Evolutionary conservation across 2,329 filamentous ascomycete species (phyloP).

Genomic region (Fusarium pseudograminearum): DNA sequence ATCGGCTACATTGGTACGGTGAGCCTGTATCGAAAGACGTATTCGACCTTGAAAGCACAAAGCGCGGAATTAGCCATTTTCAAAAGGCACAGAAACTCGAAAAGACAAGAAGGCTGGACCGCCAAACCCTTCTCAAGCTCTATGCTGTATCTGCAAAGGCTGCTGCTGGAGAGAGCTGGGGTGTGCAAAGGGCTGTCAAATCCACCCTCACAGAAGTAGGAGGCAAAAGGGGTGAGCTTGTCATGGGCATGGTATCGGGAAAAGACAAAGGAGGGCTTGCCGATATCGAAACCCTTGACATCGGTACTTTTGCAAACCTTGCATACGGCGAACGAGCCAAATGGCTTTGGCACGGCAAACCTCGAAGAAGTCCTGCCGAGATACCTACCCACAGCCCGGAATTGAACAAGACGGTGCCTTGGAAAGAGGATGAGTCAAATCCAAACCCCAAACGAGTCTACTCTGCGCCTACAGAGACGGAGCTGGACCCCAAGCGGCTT

Average conservation of each 20-base stretch:
- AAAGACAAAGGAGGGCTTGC: conserved; percentile 90
- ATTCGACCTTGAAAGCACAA: conserved; percentile 86
- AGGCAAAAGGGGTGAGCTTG: conserved; percentile 92
- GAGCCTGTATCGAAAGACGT: conserved; percentile 90
- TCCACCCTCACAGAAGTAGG: conserved; percentile 94
- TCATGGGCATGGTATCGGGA: conserved; percentile 92
- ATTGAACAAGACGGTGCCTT: conserved; percentile 62
- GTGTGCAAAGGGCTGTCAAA: conserved; percentile 92
- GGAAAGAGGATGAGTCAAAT: conserved; percentile 61
- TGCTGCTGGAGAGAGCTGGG: conserved; percentile 89
- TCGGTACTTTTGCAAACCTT: conserved; percentile 84
- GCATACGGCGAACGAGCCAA: conserved; percentile 86
- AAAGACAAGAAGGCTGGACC: conserved; percentile 82
- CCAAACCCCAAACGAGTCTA: conserved; percentile 64
- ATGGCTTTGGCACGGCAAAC: conserved; percentile 95
- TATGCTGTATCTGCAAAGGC: conserved; percentile 90
- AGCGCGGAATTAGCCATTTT: conserved; percentile 86
- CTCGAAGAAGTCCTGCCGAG: conserved; percentile 70
- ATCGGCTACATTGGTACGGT: conserved; percentile 85
- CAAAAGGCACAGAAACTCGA: conserved; percentile 89
- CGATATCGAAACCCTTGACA: conserved; percentile 91
- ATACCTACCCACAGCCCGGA: conserved; percentile 63
- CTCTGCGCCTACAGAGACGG: conserved; percentile 65
- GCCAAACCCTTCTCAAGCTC: conserved; percentile 82
- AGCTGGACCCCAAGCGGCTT: conserved; percentile 57